Base-by-base conservation (phyloP, 2,329 filamentous ascomycete species). In the Fusarium chaquense region DNA sequence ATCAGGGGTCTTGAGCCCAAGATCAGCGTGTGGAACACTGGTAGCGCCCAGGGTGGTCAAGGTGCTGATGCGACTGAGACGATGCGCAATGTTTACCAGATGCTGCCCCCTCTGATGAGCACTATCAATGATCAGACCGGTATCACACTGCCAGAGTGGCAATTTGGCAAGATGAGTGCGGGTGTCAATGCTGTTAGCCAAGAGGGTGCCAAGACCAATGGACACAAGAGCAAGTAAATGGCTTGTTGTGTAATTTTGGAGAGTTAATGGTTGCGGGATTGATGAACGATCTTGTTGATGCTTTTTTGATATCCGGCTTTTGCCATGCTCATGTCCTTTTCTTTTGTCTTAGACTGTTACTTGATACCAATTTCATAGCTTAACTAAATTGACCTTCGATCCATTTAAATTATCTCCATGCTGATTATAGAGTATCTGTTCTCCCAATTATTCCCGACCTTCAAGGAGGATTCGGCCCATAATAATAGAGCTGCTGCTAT, bases 91-190 rank as follows among this genome's bases (percentile, higher is more conserved):
- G 86, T 97, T 38, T 94, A 96, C 82, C 93, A 96, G 83, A 91
- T 90, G 77, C 83, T 97, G 65, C 93, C 93, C 36, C 93, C 93
- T 7, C 84, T 97, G 22, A 90, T 97, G 82, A 89, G 87, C 12
- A 97, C 93, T 0, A 95, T 97, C 75, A 91, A 96, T 73, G 93
- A 97, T 64, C 93, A 97, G 83, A 97, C 93, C 0, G 93, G 93
- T 1, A 94, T 97, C 75, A 85, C 86, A 1, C 88, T 94, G 9
- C 93, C 93, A 2, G 87, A 87, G 74, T 97, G 93, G 93, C 87
- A 90, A 77, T 89, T 89, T 76, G 87, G 87, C 0, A 78, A 76
- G 58, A 66, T 83, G 58, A 79, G 79, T 18, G 80, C 80, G 9
- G 76, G 73, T 6, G 73, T 78, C 32, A 70, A 76, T 26, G 79